Conservation (phyloP, 352 stramenopile species). For the Globisporangium cederbergense region DNA sequence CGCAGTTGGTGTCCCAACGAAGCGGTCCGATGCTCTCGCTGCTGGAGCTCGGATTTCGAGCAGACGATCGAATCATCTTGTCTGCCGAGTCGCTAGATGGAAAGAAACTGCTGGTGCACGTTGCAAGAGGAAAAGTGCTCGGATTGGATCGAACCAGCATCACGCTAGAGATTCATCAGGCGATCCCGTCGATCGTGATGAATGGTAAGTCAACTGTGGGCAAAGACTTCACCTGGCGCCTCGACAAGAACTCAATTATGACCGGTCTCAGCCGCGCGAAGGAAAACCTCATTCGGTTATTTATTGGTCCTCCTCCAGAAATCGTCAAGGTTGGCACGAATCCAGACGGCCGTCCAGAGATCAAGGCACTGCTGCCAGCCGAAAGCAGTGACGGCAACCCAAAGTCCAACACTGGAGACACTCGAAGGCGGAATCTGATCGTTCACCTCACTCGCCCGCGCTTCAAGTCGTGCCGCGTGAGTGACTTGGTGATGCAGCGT, state of each 20-base stretch:
- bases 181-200: conserved; percentile 55
- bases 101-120: conserved; percentile 59
- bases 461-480: conserved; percentile 48
- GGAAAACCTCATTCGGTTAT: conserved; percentile 73
- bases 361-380: conserved; percentile 25
- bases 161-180: conserved; percentile 51
- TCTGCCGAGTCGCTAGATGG: conserved; percentile 69
- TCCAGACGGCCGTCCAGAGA: conserved; percentile 25
- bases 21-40: conserved; percentile 27
- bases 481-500: conserved; percentile 38
- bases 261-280: conserved; percentile 69
- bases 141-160: conserved; percentile 46
- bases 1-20: not conserved
- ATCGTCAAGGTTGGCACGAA: conserved; percentile 37
- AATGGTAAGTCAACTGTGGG: conserved; percentile 58
- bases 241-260: conserved; percentile 74
- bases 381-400: not conserved
- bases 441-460: conserved; percentile 59
- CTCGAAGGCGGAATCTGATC: conserved; percentile 53
- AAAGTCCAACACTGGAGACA: conserved; percentile 34
- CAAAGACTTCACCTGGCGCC: conserved; percentile 54
- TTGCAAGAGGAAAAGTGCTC: conserved; percentile 46
- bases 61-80: conserved; percentile 72
- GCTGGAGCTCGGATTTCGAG: conserved; percentile 50
- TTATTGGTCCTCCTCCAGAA: conserved; percentile 54